phyloP scores from a whole-genome alignment of 768 basidiomycete species.

The Suillus brevipes region DNA sequence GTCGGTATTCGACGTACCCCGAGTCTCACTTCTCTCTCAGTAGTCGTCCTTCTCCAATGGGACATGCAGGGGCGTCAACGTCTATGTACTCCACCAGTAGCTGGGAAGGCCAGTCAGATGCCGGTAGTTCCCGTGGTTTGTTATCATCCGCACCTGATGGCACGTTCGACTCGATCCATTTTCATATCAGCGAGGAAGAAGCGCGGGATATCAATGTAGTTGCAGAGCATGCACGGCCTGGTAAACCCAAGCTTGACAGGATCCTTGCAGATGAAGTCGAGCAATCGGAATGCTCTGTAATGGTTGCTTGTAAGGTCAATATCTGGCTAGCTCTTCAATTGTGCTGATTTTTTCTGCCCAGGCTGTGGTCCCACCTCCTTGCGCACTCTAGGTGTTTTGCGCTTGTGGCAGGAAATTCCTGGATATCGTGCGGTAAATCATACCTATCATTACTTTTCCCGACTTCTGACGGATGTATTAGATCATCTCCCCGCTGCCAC shows the following conservation, averaged over 20 bases:
- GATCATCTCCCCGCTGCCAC: conserved; percentile 75
- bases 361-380: conserved; percentile 77
- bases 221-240: conserved; percentile 62
- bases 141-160: neutral
- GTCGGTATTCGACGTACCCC: conserved; percentile 1
- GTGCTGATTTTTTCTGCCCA: conserved; percentile 23
- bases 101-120: conserved; percentile 12
- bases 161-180: conserved; percentile 16
- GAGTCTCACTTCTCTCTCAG: conserved; percentile 12
- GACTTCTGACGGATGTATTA: conserved; percentile 26
- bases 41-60: conserved; percentile 4
- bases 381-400: conserved; percentile 57
- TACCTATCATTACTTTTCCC: neutral
- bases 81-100: neutral
- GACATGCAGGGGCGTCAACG: neutral
- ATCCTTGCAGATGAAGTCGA: conserved; percentile 68
- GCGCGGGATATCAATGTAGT: conserved; percentile 57
- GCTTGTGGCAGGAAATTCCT: conserved; percentile 43
- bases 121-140: conserved; percentile 1
- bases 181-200: conserved; percentile 59
- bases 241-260: conserved; percentile 63
- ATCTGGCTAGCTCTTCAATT: conserved; percentile 5
- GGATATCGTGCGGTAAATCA: conserved; percentile 69
- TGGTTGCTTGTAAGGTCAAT: conserved; percentile 65
- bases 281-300: conserved; percentile 51